Conservation (phyloP, 2,329 filamentous ascomycete genomes). For the Lecanicillium sp. region DNA sequence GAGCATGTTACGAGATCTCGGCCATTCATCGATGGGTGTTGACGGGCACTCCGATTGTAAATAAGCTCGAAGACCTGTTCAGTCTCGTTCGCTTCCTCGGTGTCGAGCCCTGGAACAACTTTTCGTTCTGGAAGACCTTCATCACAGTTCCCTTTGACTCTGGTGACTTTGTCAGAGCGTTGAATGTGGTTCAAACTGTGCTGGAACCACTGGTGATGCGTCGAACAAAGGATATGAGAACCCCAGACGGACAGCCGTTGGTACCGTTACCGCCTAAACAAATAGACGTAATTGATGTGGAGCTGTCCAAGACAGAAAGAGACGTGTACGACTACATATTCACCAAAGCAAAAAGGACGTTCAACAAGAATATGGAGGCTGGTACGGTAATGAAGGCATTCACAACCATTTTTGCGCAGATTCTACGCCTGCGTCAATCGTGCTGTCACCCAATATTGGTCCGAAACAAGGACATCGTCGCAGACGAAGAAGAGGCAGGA, state of each 20-base stretch:
- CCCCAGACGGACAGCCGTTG: conserved; percentile 65
- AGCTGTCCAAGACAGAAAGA: conserved; percentile 75
- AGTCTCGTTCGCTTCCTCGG: conserved; percentile 85
- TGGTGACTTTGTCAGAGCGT: conserved; percentile 83
- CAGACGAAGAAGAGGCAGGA: conserved; percentile 79
- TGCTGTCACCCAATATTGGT: conserved; percentile 92
- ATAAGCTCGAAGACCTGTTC: conserved; percentile 89
- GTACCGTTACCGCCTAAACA: conserved; percentile 75
- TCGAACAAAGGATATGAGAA: conserved; percentile 97
- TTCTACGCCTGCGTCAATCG: conserved; percentile 82
- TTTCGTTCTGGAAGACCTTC: conserved; percentile 98
- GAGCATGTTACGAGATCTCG: conserved; percentile 84
- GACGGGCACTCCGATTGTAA: conserved; percentile 94
- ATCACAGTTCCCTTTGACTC: conserved; percentile 97
- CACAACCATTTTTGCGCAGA: conserved; percentile 95
- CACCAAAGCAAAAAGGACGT: conserved; percentile 70
- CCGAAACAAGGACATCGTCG: conserved; percentile 72
- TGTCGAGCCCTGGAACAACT: conserved; percentile 97
- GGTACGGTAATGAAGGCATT: conserved; percentile 93
- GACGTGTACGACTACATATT: conserved; percentile 93
- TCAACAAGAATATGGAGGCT: conserved; percentile 78
- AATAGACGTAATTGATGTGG: conserved; percentile 79
- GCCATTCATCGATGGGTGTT: conserved; percentile 86
- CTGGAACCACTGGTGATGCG: conserved; percentile 91
- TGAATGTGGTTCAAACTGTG: conserved; percentile 96